These are phyloP conservation scores for Podospora anserina DNA, from an alignment of 495 filamentous ascomycete genomes.

Conservation along the genomic window DNA sequence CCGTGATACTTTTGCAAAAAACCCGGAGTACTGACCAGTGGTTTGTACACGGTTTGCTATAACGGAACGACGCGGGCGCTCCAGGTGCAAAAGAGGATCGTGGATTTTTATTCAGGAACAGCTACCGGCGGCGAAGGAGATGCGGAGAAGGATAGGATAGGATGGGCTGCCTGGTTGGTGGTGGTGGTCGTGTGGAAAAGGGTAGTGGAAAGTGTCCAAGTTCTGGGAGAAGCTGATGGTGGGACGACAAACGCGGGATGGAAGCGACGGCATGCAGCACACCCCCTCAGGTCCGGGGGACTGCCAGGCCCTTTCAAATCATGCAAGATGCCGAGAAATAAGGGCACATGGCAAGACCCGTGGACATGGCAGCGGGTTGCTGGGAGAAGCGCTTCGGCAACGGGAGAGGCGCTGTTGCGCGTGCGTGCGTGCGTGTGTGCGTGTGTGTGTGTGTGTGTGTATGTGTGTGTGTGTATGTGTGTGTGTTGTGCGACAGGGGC, in stretches of 20 bases:
- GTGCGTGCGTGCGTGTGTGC: background rate
- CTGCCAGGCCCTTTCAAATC: background rate
- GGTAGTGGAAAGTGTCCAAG: background rate
- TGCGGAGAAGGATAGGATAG: background rate
- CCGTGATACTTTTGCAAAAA: background rate
- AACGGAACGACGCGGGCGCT: background rate
- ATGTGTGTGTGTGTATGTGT: too few species aligned
- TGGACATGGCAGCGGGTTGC: slow-evolving; percentile 5
- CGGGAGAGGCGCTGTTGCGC: background rate
- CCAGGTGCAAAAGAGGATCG: background rate
- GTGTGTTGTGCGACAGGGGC: background rate
- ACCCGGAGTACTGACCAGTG: background rate
- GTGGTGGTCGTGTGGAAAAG: background rate
- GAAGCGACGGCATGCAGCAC: background rate
- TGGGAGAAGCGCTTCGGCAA: slow-evolving; percentile 1
- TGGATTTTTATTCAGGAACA: background rate
- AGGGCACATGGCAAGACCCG: background rate
- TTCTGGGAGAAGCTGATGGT: background rate
- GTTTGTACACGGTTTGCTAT: background rate
- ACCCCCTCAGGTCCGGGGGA: too few species aligned
- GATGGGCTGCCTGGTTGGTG: too few species aligned
- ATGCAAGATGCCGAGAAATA: background rate
- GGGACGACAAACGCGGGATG: background rate
- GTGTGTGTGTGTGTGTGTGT: background rate
- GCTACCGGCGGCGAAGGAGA: background rate